Percentiles rank a stretch among this genome's conserved stretches.
These are phyloP conservation scores for Fusarium sp. DNA, from an alignment of 2,329 filamentous ascomycete species.

Conservation along the genomic window DNA sequence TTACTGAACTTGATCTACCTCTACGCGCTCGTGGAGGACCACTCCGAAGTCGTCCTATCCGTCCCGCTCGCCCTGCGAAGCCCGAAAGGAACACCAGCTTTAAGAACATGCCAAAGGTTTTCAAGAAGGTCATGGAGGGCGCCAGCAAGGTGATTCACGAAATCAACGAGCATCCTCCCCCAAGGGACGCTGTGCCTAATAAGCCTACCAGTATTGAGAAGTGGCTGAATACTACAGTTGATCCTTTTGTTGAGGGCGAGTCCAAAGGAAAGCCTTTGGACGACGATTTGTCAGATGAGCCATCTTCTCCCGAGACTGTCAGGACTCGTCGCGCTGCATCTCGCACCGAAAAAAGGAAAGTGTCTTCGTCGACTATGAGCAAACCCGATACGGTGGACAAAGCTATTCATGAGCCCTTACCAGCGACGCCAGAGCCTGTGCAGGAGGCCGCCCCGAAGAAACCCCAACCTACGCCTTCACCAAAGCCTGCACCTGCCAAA, in stretches of 20 bases:
- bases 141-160: constrained; percentile 75
- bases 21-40: constrained; percentile 57
- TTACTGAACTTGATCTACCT: constrained; percentile 71
- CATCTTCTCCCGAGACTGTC: constrained; percentile 37
- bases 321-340: constrained; percentile 43
- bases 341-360: constrained; percentile 38
- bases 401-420: constrained; percentile 12
- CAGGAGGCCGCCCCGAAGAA: constrained; percentile 20
- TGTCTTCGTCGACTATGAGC: constrained; percentile 39
- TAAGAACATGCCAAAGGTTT: constrained; percentile 69
- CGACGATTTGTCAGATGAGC: constrained; percentile 23
- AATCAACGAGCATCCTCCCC: constrained; percentile 62
- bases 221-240: constrained; percentile 72
- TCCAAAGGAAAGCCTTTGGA: constrained; percentile 26
- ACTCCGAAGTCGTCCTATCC: constrained; percentile 56
- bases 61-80: constrained; percentile 52
- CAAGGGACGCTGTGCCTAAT: constrained; percentile 61
- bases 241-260: constrained; percentile 67
- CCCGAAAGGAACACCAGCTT: constrained; percentile 67
- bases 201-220: constrained; percentile 73
- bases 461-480: constrained; percentile 6
- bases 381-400: constrained; percentile 34
- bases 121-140: constrained; percentile 73
- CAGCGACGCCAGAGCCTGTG: constrained; percentile 9
- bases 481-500: constrained; percentile 18